Conservation (phyloP, 176 grass and related monocot species). For the Bonia amplexicaulis region DNA sequence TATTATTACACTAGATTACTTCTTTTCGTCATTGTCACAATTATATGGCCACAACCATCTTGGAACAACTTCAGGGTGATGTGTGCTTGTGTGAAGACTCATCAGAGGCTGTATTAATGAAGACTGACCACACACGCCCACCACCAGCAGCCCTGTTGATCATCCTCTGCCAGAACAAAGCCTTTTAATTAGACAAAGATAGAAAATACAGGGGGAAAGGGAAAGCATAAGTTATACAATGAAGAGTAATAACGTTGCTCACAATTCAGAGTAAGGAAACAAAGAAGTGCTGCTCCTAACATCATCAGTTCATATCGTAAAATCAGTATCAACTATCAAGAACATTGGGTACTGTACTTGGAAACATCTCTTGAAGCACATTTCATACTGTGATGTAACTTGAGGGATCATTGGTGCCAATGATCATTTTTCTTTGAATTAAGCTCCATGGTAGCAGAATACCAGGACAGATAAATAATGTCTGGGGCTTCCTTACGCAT, state of each 20-base stretch:
- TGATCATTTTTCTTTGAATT: neutral
- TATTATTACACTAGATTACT: conserved; percentile 39
- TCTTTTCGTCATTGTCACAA: conserved; percentile 34
- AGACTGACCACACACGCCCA: neutral
- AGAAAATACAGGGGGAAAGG: neutral
- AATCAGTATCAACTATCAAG: neutral
- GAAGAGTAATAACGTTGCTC: neutral
- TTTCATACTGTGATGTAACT: neutral
- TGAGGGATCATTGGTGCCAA: neutral
- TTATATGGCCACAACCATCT: conserved; percentile 19
- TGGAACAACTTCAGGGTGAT: conserved; percentile 2
- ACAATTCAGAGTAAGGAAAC: neutral
- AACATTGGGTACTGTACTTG: neutral
- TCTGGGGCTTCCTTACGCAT: neutral
- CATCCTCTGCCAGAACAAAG: conserved; percentile 36
- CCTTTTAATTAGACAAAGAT: neutral
- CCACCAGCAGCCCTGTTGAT: conserved; percentile 6
- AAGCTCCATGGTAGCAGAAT: neutral
- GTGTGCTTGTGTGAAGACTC: neutral
- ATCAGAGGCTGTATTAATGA: conserved; percentile 1
- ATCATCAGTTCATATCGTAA: neutral
- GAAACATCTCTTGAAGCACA: neutral
- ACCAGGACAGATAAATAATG: neutral
- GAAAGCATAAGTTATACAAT: neutral
- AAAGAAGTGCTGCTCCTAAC: neutral